These are phyloP conservation scores for Trifolium fragiferum DNA, from an alignment of 306 rosid genomes.

Conservation along the genomic window DNA sequence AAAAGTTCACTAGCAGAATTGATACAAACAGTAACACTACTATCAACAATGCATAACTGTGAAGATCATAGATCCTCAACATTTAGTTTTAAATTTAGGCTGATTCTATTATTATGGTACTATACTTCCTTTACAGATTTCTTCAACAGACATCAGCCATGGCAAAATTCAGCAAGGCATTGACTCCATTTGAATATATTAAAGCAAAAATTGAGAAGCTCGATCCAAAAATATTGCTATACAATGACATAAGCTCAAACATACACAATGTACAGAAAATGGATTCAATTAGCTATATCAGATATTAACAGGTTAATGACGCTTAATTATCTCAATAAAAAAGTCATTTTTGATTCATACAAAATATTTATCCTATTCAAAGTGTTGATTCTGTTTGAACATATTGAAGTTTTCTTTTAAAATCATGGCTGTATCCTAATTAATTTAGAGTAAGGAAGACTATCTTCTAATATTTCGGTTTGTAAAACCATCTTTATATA, in stretches of 20 bases:
- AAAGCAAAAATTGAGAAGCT: neutral
- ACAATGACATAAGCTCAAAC: slow-evolving; percentile 17
- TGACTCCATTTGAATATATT: neutral
- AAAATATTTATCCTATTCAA: neutral
- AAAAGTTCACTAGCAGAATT: slow-evolving; percentile 8
- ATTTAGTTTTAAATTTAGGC: neutral
- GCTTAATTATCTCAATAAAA: neutral
- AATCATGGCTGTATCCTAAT: neutral
- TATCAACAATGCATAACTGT: neutral
- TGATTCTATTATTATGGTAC: neutral
- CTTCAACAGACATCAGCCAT: neutral
- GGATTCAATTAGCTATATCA: slow-evolving; percentile 2
- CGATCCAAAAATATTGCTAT: slow-evolving; percentile 7
- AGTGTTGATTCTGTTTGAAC: neutral
- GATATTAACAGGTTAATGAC: neutral
- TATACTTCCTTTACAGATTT: slow-evolving; percentile 7
- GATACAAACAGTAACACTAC: slow-evolving; percentile 21
- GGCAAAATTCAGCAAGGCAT: neutral
- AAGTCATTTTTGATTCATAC: neutral
- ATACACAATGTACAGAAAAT: slow-evolving; percentile 9
- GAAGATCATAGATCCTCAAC: neutral
- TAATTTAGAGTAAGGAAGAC: neutral
- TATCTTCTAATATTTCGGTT: neutral
- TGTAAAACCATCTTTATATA: neutral
- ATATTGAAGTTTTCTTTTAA: neutral